Conservation (phyloP, 2,329 filamentous ascomycete genomes). For the Colletotrichum cordylinicola region DNA sequence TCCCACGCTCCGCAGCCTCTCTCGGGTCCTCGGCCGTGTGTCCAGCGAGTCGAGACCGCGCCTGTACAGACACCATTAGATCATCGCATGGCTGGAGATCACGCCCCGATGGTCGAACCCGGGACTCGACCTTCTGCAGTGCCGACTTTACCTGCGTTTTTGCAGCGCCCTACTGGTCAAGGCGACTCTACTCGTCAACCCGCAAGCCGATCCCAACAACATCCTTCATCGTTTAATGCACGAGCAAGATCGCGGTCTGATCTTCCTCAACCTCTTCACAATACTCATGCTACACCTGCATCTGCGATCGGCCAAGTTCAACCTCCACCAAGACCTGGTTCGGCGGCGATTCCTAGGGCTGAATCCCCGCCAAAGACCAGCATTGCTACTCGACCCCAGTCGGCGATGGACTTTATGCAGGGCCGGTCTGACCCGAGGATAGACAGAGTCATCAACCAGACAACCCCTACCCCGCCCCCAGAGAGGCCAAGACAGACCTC, state of each 20-base stretch:
- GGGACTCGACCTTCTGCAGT: not conserved
- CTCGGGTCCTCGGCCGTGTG: not conserved
- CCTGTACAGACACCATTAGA: not conserved
- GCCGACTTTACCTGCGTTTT: not conserved
- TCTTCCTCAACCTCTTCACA: not conserved
- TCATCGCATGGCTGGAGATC: not conserved
- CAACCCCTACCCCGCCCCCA: not conserved
- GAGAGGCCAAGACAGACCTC: not conserved
- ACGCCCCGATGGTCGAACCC: rapidly evolving
- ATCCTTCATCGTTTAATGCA: not conserved
- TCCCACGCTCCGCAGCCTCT: not conserved
- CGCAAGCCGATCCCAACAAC: rapidly evolving
- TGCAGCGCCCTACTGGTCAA: not conserved
- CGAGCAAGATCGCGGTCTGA: not conserved
- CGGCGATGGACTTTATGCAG: not conserved
- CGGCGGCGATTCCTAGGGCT: not conserved
- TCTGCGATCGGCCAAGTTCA: not conserved
- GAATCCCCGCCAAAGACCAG: not conserved
- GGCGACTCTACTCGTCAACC: not conserved
- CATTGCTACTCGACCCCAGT: not conserved
- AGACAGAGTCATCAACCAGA: not conserved
- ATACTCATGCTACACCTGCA: not conserved
- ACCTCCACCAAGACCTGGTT: not conserved
- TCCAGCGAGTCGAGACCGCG: conserved; percentile 8
- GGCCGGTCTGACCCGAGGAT: not conserved